Conservation (phyloP, 2,329 filamentous ascomycete species). For the Colletotrichum cuscutae region DNA sequence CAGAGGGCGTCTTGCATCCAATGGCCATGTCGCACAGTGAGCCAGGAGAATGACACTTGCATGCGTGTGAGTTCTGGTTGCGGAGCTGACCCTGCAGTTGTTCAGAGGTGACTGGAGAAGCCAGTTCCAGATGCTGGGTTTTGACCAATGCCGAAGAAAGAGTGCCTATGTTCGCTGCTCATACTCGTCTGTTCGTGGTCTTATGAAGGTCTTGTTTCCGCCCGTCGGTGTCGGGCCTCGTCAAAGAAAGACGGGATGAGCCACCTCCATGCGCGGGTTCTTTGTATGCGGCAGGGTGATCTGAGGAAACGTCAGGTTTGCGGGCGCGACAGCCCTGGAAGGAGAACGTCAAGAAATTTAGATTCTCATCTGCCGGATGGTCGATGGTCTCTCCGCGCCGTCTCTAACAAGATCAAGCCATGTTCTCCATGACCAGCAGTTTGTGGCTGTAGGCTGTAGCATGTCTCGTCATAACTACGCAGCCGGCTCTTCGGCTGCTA, state of each 20-base stretch:
- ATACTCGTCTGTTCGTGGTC: constrained; percentile 3
- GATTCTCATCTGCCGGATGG: background rate
- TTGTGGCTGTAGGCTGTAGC: background rate
- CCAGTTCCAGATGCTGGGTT: background rate
- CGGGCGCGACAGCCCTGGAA: background rate
- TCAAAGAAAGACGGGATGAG: constrained; percentile 25
- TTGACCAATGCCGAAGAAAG: background rate
- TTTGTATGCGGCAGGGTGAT: constrained; percentile 20
- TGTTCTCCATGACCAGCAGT: constrained; percentile 1
- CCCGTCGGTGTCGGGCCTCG: background rate
- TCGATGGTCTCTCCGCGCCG: constrained; percentile 15
- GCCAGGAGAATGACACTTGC: constrained; percentile 5
- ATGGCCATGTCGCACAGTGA: constrained; percentile 3
- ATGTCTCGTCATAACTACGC: constrained; percentile 21
- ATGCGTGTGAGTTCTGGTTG: background rate
- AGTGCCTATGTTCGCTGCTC: background rate
- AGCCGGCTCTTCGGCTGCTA: constrained; percentile 2
- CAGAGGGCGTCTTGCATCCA: constrained; percentile 3
- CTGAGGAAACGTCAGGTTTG: constrained; percentile 1
- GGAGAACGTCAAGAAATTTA: constrained; percentile 12
- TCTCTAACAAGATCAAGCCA: background rate
- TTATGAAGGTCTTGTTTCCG: constrained; percentile 7
- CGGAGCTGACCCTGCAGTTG: background rate
- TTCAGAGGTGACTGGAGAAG: background rate
- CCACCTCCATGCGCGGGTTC: constrained; percentile 26